Evolutionary conservation across 2,329 filamentous ascomycete species (phyloP), one percentile per base, ranked within the genome.

Genomic region (Teratosphaeria pseudoeucalypti): DNA sequence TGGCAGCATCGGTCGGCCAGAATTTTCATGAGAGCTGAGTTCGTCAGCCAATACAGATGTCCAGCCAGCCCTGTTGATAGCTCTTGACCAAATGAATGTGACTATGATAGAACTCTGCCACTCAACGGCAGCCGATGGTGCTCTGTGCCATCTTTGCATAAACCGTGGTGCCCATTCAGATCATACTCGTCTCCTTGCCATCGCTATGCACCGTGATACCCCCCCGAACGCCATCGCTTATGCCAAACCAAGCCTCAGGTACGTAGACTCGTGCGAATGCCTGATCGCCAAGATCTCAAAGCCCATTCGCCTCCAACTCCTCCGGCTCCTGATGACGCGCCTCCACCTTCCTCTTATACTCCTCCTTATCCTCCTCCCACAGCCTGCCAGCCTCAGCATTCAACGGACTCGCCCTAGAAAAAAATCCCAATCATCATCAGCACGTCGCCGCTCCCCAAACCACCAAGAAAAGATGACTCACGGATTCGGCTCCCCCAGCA

Each of bases 401-500:
- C 64, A 99, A 80, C 2, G 94, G 94, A 65, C 90, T 96, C 61
- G 94, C 85, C 75, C 92, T 97, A 63, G 60, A 12, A 4, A 19
- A 19, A 43, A 12, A 57, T 14, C 11, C 34, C 34, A 39, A 61
- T 64, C 57, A 69, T 64, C 57, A 69, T 56, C 54, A 52, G n/a
- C 3, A n/a, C 23, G 7, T 54, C 10, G 9, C 12, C 32, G 11
- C 26, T 54, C 52, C 32, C 55, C 12, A 37, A 16, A 19, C 43
- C 14, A n/a, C 23, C 9, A 52, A 14, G 52, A 2, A 34, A 47
- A 12, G 27, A 32, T 1, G 3, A 78, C 89, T 75, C 79, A 97
- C 94, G 99, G 99, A 78, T 99, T 99, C 39, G 94, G 94, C 77
- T 99, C 94, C 29, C 92, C 94, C 34, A 99, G 82, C 71, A 99